Evolutionary conservation across 371 early-diverging fungal species (phyloP), one percentile per base, ranked within the genome.

Genomic region (Mortierella sp.): DNA sequence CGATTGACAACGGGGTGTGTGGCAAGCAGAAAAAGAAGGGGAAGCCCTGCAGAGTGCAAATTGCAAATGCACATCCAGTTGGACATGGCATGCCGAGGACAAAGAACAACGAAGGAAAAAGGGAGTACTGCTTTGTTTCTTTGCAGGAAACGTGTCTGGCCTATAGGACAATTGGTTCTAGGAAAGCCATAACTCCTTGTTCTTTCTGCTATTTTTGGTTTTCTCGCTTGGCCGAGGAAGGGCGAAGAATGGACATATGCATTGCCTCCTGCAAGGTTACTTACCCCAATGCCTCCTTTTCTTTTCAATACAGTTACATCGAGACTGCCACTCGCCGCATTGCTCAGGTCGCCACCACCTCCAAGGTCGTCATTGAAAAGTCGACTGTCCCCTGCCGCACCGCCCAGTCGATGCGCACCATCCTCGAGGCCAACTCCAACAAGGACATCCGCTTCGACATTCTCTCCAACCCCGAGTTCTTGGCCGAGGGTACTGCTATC

Each of bases 381-480:
- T 97, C 97, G 1, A 98, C 98, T 46, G 98, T 98, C 11, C 98
- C 98, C 50, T 98, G 98, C 89, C 93, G 96, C 81, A 98, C 98
- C 51, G 97, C 98, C 51, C 95, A 96, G 81, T 90, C 92, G 86
- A 96, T 98, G 93, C 93, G 96, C 77, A 92, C 93, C 50, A 98
- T 97, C 72, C 91, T 98, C 34, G 95, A 96, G 74, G 93, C 96
- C 71, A 96, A 97, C 90, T 94, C 93, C 24, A 92, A 89, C 71
- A 89, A 88, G 48, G 91, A 91, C 55, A 92, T 97, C 51, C 91
- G 89, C 40, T 98, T 98, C 81, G 95, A 95, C 72, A 97, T 98
- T 77, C 91, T 98, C 69, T 96, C 98, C 67, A 98, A 98, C 91
- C 98, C 98, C 48, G 98, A 98, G 90, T 98, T 98, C 89, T 93